phyloP scores from a whole-genome alignment of 805 yeast genomes.

The Wickerhamomyces mucosus region DNA sequence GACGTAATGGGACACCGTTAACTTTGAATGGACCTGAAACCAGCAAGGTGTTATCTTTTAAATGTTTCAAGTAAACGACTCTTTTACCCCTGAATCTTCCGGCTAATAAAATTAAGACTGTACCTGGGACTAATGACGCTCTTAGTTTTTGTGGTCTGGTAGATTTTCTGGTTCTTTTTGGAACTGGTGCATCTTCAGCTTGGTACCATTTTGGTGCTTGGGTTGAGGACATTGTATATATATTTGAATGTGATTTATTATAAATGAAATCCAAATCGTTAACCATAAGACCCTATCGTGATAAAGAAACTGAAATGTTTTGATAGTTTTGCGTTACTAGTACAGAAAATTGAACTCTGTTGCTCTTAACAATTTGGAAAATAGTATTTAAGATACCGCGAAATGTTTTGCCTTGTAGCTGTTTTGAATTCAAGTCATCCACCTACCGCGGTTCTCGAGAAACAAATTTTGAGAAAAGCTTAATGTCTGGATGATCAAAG shows the following conservation, averaged over 20 bases:
- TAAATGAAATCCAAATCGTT: too few relatives aligned
- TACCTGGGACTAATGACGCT: constrained; percentile 94
- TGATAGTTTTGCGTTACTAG: neutral
- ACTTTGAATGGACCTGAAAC: constrained; percentile 99
- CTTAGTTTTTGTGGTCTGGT: constrained; percentile 92
- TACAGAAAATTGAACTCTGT: too few relatives aligned
- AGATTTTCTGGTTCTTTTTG: constrained; percentile 85
- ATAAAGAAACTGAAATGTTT: neutral
- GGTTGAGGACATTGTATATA: too few relatives aligned
- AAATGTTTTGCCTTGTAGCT: too few relatives aligned
- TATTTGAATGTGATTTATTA: constrained; percentile 9
- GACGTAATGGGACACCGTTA: constrained; percentile 99
- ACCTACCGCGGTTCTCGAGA: too few relatives aligned
- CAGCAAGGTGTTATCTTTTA: constrained; percentile 96
- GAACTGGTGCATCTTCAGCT: constrained; percentile 81
- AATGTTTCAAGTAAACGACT: constrained; percentile 93
- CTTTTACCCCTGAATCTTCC: constrained; percentile 99
- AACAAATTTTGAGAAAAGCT: too few relatives aligned
- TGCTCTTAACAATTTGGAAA: too few relatives aligned
- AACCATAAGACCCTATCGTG: too few relatives aligned
- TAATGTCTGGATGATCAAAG: too few relatives aligned
- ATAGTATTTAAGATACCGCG: too few relatives aligned
- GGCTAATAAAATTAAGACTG: constrained; percentile 93
- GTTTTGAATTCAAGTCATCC: too few relatives aligned
- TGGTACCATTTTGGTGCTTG: constrained; percentile 89